A percentile compares a stretch with the other conserved stretches of the same genome.
phyloP scores from a whole-genome alignment of 768 basidiomycete genomes.

The Podaxis sp. region DNA sequence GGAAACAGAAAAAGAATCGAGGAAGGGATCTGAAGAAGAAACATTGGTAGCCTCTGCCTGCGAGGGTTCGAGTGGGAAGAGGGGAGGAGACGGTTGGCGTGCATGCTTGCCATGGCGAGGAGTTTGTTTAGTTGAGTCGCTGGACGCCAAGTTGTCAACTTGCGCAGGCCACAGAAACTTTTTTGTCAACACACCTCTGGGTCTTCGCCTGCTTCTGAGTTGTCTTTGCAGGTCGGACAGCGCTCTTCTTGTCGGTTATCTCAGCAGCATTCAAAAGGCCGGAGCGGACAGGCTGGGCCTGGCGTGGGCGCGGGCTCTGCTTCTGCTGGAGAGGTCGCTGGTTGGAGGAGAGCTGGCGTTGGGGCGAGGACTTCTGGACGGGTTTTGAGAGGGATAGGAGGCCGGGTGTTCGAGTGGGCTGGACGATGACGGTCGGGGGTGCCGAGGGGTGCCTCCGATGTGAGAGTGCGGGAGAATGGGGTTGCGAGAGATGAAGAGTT shows the following conservation, averaged over 20 bases:
- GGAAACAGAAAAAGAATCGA: constrained; percentile 28
- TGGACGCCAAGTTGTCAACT: background rate
- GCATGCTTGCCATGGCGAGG: constrained; percentile 49
- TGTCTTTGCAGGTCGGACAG: constrained; percentile 28
- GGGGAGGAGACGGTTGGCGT: constrained; percentile 66
- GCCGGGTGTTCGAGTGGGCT: constrained; percentile 73
- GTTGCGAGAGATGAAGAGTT: constrained; percentile 28
- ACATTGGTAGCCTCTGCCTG: constrained; percentile 61
- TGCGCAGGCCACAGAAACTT: background rate
- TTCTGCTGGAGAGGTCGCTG: constrained; percentile 25
- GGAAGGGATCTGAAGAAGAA: constrained; percentile 49
- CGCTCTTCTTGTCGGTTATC: constrained; percentile 24
- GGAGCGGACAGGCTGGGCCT: constrained; percentile 28
- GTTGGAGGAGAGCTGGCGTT: constrained; percentile 25
- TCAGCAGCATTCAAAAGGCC: constrained; percentile 25
- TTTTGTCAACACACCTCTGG: constrained; percentile 17
- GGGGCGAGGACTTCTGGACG: constrained; percentile 27
- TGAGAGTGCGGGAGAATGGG: constrained; percentile 25
- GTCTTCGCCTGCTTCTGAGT: constrained; percentile 31
- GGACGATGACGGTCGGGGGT: constrained; percentile 63
- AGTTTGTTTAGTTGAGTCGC: constrained; percentile 36
- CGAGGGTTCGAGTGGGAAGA: constrained; percentile 42
- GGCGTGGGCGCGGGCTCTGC: constrained; percentile 30
- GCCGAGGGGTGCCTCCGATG: constrained; percentile 74
- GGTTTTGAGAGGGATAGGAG: constrained; percentile 71